Base-by-base conservation (phyloP, 805 yeast genomes). In the Yamadazyma olivae region DNA sequence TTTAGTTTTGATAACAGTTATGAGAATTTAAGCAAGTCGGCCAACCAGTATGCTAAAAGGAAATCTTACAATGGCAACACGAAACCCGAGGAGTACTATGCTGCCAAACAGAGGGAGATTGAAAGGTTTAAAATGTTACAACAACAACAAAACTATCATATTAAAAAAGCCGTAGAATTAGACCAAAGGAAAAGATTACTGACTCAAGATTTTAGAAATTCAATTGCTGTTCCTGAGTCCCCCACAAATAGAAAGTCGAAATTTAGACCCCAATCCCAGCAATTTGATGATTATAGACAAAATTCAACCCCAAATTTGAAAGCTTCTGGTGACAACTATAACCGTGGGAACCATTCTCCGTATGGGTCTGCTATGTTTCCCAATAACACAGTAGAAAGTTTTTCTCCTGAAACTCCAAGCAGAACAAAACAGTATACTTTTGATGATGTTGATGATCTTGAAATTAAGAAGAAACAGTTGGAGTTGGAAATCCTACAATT, bases 401-500 rank as follows among this genome's bases (percentile, higher is more conserved):
- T 59, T 45, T 40, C 61, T 31, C 52, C 59, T 19, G 56, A 56
- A 30, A 39, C 48, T 9, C 46, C 49, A 2, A 39, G 28, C 24
- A 19, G n/a, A 17, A 41, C 30, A 17, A 25, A 15, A 10, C 31
- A 33, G 13, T 32, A 37, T 8, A 35, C 30, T 27, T 41, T 39
- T n/a, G 49, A 45, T 30, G 56, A 52, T 14, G 47, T 49, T 16
- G 59, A 60, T 29, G 68, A 61, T 26, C 54, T 67, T 22, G 50
- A 59, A 2, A 46, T 48, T 26, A 64, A 61, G 44, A 56, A 61
- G 37, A 67, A 59, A 27, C 68, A 62, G 45, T 55, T 67, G 32
- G 71, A 67, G 42, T 32, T 57, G 45, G 71, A 66, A 43, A 50
- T 67, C 29, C 55, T 56, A 25, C 60, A 57, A 23, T 50, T 45